Percentiles rank a stretch among this genome's conserved stretches.
These are phyloP conservation scores for Candida nitratophila DNA, from an alignment of 805 yeast species.

Conservation along the genomic window DNA sequence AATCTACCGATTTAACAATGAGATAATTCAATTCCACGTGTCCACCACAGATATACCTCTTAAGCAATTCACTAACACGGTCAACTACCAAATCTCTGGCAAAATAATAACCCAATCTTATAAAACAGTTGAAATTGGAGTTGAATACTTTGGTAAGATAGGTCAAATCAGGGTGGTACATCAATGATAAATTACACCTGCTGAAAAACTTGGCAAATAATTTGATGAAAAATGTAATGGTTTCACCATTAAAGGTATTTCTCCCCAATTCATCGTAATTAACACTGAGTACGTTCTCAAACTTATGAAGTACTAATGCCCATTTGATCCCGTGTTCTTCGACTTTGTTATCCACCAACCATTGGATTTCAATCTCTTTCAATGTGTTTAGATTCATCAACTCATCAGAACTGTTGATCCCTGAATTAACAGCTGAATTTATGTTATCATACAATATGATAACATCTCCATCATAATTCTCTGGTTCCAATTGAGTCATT, in stretches of 20 bases:
- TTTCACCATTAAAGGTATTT: background rate
- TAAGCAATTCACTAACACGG: background rate
- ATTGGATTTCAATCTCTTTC: background rate
- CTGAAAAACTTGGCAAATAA: background rate
- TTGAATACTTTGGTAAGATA: background rate
- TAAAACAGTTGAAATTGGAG: too few relatives aligned
- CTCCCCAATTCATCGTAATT: too few relatives aligned
- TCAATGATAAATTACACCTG: background rate
- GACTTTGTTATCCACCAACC: background rate
- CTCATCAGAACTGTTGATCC: background rate
- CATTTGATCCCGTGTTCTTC: background rate
- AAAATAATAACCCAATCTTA: background rate
- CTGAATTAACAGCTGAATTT: background rate
- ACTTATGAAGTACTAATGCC: background rate
- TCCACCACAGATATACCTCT: background rate
- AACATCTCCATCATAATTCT: background rate
- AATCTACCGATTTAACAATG: conserved; percentile 4
- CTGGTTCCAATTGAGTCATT: background rate
- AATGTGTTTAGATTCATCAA: background rate
- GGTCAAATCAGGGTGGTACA: background rate
- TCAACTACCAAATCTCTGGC: background rate
- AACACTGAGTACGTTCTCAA: background rate
- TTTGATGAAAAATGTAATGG: background rate
- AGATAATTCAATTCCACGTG: conserved; percentile 2
- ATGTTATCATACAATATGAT: background rate